Evolutionary conservation across 768 basidiomycete species (phyloP).

Genomic region (Leccinum pellstonianum): DNA sequence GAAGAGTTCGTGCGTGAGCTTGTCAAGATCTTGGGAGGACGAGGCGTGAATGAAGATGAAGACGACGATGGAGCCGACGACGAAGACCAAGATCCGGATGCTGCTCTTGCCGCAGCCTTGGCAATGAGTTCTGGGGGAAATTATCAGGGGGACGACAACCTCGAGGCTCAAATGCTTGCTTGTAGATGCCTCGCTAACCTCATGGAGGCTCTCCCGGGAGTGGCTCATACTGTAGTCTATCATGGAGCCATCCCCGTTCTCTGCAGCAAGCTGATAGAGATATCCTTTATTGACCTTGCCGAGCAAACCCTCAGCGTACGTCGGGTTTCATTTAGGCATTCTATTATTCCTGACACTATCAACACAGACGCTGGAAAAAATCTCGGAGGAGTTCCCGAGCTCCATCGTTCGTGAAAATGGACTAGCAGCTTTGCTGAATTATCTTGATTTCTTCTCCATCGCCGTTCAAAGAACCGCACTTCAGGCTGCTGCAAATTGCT

Average conservation of each 20-base stretch:
- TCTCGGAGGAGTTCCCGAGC: conserved; percentile 95
- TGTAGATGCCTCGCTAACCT: conserved; percentile 96
- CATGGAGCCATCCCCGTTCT: conserved; percentile 98
- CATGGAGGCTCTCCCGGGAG: conserved; percentile 98
- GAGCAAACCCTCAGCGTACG: conserved; percentile 97
- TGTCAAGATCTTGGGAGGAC: conserved; percentile 85
- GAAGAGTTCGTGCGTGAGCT: conserved; percentile 91
- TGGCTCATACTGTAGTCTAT: conserved; percentile 96
- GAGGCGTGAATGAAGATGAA: conserved; percentile 67
- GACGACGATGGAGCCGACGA: conserved; percentile 69
- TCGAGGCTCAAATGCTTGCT: conserved; percentile 93
- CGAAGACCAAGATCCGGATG: conserved; percentile 75
- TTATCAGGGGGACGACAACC: conserved; percentile 79
- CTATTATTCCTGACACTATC: conserved; percentile 16
- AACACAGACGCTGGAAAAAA: conserved; percentile 91
- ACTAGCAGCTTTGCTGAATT: conserved; percentile 87
- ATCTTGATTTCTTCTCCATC: conserved; percentile 98
- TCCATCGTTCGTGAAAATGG: conserved; percentile 96
- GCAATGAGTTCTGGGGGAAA: conserved; percentile 73
- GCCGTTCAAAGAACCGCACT: conserved; percentile 96
- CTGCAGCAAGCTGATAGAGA: conserved; percentile 96
- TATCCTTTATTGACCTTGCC: conserved; percentile 96
- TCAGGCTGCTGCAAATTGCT: conserved; percentile 96
- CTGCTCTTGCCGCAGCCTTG: conserved; percentile 82
- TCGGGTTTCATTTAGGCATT: conserved; percentile 18